Evolutionary conservation across 148 eudicot species (phyloP).

Genomic region (Chenopodium berlandieri): DNA sequence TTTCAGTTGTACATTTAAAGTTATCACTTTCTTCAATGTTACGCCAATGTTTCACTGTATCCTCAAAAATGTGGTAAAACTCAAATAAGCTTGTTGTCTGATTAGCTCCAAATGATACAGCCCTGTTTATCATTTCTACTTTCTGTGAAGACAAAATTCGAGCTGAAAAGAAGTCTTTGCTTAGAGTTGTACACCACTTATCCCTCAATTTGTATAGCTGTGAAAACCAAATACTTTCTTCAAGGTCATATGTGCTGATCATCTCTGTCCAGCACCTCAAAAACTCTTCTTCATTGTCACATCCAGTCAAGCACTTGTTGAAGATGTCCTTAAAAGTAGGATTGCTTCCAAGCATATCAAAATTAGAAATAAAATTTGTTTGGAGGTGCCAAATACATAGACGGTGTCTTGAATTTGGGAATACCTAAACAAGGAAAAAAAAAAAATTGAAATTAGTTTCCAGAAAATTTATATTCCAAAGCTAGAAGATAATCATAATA

Average conservation of each 20-base stretch:
- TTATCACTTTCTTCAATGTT: not conserved
- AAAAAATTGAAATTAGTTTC: too few species aligned
- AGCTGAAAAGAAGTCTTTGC: constrained; percentile 1
- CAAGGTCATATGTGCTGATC: not conserved
- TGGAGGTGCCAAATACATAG: not conserved
- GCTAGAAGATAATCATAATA: not conserved
- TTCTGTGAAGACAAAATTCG: not conserved
- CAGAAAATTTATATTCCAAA: not conserved
- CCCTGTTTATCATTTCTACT: not conserved
- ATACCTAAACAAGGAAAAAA: not conserved
- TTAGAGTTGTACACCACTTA: not conserved
- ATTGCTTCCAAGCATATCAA: not conserved
- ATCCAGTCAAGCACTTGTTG: not conserved
- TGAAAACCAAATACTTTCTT: not conserved
- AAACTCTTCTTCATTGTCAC: not conserved
- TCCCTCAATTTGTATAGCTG: not conserved
- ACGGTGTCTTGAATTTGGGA: constrained; percentile 1
- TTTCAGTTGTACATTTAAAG: not conserved
- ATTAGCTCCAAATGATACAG: not conserved
- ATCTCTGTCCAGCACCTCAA: not conserved
- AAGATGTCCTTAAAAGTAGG: not conserved
- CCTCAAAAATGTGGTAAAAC: constrained; percentile 1
- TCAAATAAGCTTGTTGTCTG: constrained; percentile 2
- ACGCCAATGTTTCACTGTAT: not conserved
- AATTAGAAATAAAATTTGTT: not conserved